Base-by-base conservation (phyloP, 1,139 yeast species). In the Nadsonia starkeyi-henricii region DNA sequence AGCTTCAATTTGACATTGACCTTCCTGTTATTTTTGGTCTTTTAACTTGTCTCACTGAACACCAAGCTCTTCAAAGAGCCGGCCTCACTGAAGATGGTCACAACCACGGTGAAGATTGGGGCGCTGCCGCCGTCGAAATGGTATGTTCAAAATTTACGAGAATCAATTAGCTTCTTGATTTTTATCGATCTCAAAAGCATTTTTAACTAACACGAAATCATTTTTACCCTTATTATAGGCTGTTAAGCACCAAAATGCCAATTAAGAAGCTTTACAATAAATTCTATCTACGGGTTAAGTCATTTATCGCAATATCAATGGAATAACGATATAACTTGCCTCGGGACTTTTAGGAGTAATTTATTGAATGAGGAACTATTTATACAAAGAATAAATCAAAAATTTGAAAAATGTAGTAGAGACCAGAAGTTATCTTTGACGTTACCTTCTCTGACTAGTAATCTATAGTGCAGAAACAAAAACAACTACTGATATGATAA, bases 111-210 rank as follows among this genome's bases (percentile, higher is more conserved):
- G 86, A 78, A 61, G 97, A 91, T 66, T 91, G 97, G 97, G 98
- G 95, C 58, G 91, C 94, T 44, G 96, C 96, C 52, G 97, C 97
- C n/a, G 95, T 91, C 41, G 98, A 91, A 70, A 89, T 88, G 97
- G 80, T 33, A 33, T 15, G 39, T 33, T 12, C 4, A 12, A 7
- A 7, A 9, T 33, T 33, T 33, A 23, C 9, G 9, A 23, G 9
- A 23, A 23, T 5, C 28, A 23, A 23, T 5, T 23, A 5, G 28
- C 28, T 23, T 23, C 9, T 23, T 23, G 28, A 23, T 23, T 23
- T 9, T 23, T 5, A 5, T 23, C 8, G 9, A 5, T 23, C 9
- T 5, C 28, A 9, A 9, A 33, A 33, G 4, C 12, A 9, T 15
- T 4, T 33, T 8, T 5, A 33, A 33, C 39, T 33, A 33, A 33